A percentile compares a stretch with the other conserved stretches of the same genome.
These are phyloP conservation scores for Tilletia horrida DNA, from an alignment of 1,284 basidiomycete genomes.

Conservation along the genomic window DNA sequence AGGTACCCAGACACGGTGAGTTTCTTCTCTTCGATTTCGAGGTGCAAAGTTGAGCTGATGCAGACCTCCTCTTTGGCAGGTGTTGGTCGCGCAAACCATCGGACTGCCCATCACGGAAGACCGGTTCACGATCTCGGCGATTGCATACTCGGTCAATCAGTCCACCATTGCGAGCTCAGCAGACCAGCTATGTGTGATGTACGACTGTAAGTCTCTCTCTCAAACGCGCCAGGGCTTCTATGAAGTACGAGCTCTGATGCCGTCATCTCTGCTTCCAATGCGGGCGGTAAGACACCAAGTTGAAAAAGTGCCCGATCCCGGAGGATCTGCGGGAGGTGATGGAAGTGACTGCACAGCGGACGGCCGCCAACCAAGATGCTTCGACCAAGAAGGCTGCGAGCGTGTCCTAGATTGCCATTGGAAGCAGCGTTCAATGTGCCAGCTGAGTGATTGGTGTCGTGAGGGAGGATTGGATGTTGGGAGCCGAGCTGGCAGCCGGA, in stretches of 20 bases:
- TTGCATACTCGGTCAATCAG: slow-evolving; percentile 15
- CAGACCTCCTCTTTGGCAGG: neutral
- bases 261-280: too few relatives aligned
- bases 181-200: slow-evolving; percentile 17
- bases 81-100: slow-evolving; percentile 8
- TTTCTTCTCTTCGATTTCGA: neutral
- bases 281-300: slow-evolving; percentile 12
- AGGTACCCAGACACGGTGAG: slow-evolving; percentile 13
- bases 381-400: neutral
- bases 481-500: too few relatives aligned
- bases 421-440: too few relatives aligned
- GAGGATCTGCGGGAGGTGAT: slow-evolving; percentile 10
- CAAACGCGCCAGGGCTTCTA: too few relatives aligned
- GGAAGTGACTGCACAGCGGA: neutral
- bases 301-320: slow-evolving; percentile 9
- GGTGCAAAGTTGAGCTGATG: too few relatives aligned
- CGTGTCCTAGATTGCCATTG: neutral
- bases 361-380: neutral
- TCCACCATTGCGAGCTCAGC: slow-evolving; percentile 9
- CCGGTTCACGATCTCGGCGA: slow-evolving; percentile 8
- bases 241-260: too few relatives aligned
- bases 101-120: slow-evolving; percentile 9
- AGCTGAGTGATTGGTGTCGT: too few relatives aligned
- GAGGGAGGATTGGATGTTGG: too few relatives aligned
- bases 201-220: slow-evolving; percentile 10